These are phyloP conservation scores for Boletus huronensis DNA, from an alignment of 768 basidiomycete genomes.

Conservation along the genomic window DNA sequence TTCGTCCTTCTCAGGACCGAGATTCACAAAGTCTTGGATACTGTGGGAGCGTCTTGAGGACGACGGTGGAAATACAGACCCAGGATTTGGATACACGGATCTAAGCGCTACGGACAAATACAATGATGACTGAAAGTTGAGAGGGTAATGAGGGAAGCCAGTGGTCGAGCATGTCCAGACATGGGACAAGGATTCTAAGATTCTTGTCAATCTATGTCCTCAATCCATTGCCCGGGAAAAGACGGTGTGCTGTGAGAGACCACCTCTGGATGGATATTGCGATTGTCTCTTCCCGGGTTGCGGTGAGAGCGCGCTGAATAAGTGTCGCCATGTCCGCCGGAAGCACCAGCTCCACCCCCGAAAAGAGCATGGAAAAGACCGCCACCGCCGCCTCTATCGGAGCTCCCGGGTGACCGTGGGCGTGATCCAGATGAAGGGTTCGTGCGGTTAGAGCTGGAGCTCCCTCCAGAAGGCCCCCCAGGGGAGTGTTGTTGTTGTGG, in stretches of 20 bases:
- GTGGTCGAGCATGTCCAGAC: neutral
- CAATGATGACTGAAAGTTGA: slow-evolving; percentile 4
- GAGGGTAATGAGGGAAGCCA: slow-evolving; percentile 10
- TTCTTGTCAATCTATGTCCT: slow-evolving; percentile 30
- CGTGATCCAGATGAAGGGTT: slow-evolving; percentile 19
- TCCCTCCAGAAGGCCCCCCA: slow-evolving; percentile 25
- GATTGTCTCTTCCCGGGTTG: slow-evolving; percentile 11
- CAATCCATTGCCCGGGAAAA: slow-evolving; percentile 35
- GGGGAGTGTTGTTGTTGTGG: slow-evolving; percentile 40
- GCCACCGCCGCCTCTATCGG: slow-evolving; percentile 21
- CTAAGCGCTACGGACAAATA: slow-evolving; percentile 16
- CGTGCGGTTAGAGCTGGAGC: slow-evolving; percentile 9
- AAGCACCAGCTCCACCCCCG: slow-evolving; percentile 23
- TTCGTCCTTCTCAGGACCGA: neutral
- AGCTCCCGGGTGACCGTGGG: slow-evolving; percentile 15
- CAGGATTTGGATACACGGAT: slow-evolving; percentile 17
- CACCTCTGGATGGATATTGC: slow-evolving; percentile 3
- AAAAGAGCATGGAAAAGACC: slow-evolving; percentile 31
- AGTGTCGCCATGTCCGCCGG: slow-evolving; percentile 13
- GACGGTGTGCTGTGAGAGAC: slow-evolving; percentile 15
- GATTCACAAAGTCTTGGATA: neutral
- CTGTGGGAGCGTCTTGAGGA: neutral
- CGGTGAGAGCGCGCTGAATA: slow-evolving; percentile 10
- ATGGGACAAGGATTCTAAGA: neutral
- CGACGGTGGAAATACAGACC: slow-evolving; percentile 2